Evolutionary conservation across 1,139 yeast species (phyloP), one percentile per base, ranked within the genome.

Genomic region (Kodamaea suecica): DNA sequence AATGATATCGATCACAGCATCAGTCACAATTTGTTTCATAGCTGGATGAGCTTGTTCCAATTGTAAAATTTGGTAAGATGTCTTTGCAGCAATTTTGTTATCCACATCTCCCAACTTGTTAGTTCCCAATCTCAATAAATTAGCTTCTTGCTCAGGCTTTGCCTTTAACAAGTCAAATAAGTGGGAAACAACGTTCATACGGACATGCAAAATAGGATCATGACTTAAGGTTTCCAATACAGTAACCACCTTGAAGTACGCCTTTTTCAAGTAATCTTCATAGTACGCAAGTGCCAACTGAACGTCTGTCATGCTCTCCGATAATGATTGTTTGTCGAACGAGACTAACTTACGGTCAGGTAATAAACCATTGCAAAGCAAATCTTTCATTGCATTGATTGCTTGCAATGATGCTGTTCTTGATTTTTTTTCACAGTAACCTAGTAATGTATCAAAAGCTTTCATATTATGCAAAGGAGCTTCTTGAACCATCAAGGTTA

Each of bases 131-230:
- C 92, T 76, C 50, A 92, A 70, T 46, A 94, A 68, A 57, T 94
- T 92, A 33, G 83, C 95, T 61, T 92, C 99, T 65, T 94, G 98
- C 63, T 92, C 99, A 3, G 99, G 97, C 57, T 90, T 92, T 11
- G 84, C 73, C 47, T 78, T 80, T 41, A 92, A 66, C 30, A 92
- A 69, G 42, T 86, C 95, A 48, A 90, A 84, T 28, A 90, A 73
- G 53, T 86, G 92, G 31, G 75, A 68, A 25, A 88, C 73, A 26
- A 85, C 79, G 43, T 78, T 85, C 70, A 83, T 74, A 57, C 95
- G 78, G 28, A 92, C 95, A 53, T 85, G 94, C 38, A 83, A 78
- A 49, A 92, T 88, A n/a, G 97, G 85, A 58, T 92, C 98, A 53
- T 87, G 95, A 16, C 87, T 75, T 36, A 92, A 70, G 12, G 64